Percentiles rank a stretch among this genome's conserved stretches.
These are phyloP conservation scores for Plasmodium relictum DNA, from an alignment of 169 alveolate species.

Conservation along the genomic window DNA sequence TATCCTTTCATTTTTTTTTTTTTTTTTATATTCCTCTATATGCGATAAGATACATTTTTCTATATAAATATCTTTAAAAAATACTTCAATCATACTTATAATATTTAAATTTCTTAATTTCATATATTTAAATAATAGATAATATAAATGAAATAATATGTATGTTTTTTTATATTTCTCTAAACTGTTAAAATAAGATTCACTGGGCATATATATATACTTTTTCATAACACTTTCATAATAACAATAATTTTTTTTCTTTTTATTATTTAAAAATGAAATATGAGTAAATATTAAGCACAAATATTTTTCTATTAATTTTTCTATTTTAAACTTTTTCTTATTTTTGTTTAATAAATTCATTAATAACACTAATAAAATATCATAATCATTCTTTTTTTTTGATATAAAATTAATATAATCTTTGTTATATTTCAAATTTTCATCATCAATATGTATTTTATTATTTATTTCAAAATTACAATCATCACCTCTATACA, in stretches of 20 bases:
- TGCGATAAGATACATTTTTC: constrained; percentile 21
- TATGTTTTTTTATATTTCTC: constrained; percentile 4
- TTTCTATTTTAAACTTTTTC: constrained; percentile 38
- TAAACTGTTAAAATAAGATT: constrained; percentile 8
- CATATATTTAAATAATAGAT: constrained; percentile 51
- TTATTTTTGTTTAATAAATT: constrained; percentile 32
- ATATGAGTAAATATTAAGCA: constrained; percentile 6
- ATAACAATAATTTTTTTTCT: constrained; percentile 9
- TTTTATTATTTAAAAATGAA: background rate
- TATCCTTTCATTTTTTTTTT: constrained; percentile 9
- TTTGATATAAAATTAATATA: background rate
- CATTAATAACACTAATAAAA: constrained; percentile 26
- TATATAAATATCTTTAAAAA: constrained; percentile 56
- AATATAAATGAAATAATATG: constrained; percentile 28
- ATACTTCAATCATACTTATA: constrained; percentile 23
- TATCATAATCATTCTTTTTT: constrained; percentile 9
- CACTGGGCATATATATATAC: constrained; percentile 33
- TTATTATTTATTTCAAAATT: background rate
- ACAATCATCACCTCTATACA: background rate
- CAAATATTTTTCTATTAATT: constrained; percentile 2
- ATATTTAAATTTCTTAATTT: constrained; percentile 42
- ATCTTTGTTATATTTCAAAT: background rate
- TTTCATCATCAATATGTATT: background rate
- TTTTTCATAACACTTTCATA: constrained; percentile 42
- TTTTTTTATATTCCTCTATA: constrained; percentile 42